Evolutionary conservation across 2,329 filamentous ascomycete species (phyloP), one percentile per base, ranked within the genome.

Genomic region (Penicillium aurantiogriseum): DNA sequence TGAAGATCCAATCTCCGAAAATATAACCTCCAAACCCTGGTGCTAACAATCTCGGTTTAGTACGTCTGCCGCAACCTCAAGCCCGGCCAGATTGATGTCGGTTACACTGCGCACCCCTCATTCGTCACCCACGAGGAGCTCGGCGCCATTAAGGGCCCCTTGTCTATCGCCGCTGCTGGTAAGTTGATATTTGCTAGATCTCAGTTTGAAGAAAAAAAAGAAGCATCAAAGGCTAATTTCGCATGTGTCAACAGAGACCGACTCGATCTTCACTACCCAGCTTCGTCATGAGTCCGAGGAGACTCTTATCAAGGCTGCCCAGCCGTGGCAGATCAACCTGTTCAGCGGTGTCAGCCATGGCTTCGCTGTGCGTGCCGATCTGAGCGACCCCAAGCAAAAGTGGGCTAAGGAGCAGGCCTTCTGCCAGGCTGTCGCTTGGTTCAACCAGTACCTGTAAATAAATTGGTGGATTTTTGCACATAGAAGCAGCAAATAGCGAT

Each of bases 401-500:
- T 93, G 83, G 67, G 87, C 89, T 38, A 92, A 91, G 82, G 89
- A 95, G 76, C 85, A 88, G 76, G 90, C 91, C 5, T 94, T 94
- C 71, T 68, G 81, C 62, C 91, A 94, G 80, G 90, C 90, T 36
- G 80, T 92, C 51, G 72, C 79, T 51, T 95, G 91, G 91, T 92
- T 95, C 65, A 82, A 89, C 64, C 79, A 86, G 73, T 80, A 83
- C 71, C 71, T 89, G 60, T 74, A 68, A 66, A 64, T 40, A 21
- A 19, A 15, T 9, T 19, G 19, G 40, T 31, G 13, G 13, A 19
- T 11, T 23, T 23, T n/a, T 33, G 11, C 23, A 43, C 17, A 51
- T 21, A 36, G 38, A 47, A 5, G 38, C 39, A 31, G 9, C n/a
- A 46, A 21, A 39, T 48, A n/a, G 23, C 7, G 21, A 36, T 17